A percentile compares a stretch with the other conserved stretches of the same genome.
Evolutionary conservation across 768 basidiomycete species (phyloP).

Genomic region (Calocera cornea): DNA sequence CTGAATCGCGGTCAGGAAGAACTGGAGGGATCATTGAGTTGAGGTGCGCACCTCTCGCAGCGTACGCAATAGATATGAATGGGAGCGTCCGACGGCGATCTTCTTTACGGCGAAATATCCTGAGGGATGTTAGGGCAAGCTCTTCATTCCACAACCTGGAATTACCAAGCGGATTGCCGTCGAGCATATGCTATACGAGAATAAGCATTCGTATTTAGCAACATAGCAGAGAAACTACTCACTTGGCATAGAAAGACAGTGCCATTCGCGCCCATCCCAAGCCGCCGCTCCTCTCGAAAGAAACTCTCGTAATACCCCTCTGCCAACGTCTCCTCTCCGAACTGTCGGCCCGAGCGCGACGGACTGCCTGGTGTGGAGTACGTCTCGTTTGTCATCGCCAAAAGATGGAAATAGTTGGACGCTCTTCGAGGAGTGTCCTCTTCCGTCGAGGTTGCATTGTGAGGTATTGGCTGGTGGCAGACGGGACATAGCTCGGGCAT

Average conservation of each 20-base stretch:
- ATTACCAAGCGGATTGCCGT: slow-evolving; percentile 70
- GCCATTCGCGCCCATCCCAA: slow-evolving; percentile 94
- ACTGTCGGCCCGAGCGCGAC: background rate
- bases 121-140: slow-evolving; percentile 15
- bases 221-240: slow-evolving; percentile 13
- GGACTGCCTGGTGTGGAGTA: slow-evolving; percentile 31
- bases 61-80: slow-evolving; percentile 69
- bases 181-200: slow-evolving; percentile 54
- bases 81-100: slow-evolving; percentile 85
- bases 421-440: slow-evolving; percentile 26
- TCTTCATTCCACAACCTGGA: slow-evolving; percentile 7
- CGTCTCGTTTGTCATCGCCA: slow-evolving; percentile 58
- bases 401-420: slow-evolving; percentile 67
- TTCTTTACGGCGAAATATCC: slow-evolving; percentile 93
- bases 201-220: background rate
- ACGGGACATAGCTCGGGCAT: slow-evolving; percentile 23
- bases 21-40: background rate
- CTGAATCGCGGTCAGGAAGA: slow-evolving; percentile 22
- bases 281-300: slow-evolving; percentile 74
- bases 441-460: background rate
- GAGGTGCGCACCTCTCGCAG: slow-evolving; percentile 48
- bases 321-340: slow-evolving; percentile 55
- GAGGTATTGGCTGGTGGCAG: background rate
- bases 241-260: slow-evolving; percentile 82
- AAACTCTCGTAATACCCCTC: slow-evolving; percentile 88